Evolutionary conservation across 768 basidiomycete genomes (phyloP).

Genomic region (Termitomyces sp.): DNA sequence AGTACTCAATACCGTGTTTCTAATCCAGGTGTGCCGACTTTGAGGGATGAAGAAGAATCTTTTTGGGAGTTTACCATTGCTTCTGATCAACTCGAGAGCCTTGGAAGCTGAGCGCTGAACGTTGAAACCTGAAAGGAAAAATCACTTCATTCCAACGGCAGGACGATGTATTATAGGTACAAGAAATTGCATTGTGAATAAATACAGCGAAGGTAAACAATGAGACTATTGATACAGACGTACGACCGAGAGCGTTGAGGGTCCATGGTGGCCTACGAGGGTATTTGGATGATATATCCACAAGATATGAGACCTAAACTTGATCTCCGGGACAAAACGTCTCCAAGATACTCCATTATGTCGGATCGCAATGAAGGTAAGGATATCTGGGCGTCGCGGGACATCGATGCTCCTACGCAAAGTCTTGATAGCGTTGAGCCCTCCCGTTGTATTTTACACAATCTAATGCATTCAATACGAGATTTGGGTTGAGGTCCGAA

Average conservation of each 20-base stretch:
- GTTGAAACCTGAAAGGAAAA: no score
- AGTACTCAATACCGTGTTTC: no score
- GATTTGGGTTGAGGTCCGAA: neutral
- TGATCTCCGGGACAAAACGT: neutral
- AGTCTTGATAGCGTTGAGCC: neutral
- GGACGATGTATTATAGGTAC: no score
- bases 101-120: no score
- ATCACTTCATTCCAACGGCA: no score
- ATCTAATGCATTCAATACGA: neutral
- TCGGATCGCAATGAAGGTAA: neutral
- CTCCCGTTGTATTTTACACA: neutral
- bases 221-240: neutral
- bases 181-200: neutral
- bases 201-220: neutral
- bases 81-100: no score
- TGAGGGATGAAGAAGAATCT: no score
- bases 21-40: no score
- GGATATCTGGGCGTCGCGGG: no score
- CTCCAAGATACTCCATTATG: neutral
- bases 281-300: neutral
- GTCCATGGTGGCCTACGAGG: no score
- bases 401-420: neutral
- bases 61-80: no score
- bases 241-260: neutral
- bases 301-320: neutral